phyloP scores from a whole-genome alignment of 2,329 filamentous ascomycete genomes.

The Calonectria honghensis region DNA sequence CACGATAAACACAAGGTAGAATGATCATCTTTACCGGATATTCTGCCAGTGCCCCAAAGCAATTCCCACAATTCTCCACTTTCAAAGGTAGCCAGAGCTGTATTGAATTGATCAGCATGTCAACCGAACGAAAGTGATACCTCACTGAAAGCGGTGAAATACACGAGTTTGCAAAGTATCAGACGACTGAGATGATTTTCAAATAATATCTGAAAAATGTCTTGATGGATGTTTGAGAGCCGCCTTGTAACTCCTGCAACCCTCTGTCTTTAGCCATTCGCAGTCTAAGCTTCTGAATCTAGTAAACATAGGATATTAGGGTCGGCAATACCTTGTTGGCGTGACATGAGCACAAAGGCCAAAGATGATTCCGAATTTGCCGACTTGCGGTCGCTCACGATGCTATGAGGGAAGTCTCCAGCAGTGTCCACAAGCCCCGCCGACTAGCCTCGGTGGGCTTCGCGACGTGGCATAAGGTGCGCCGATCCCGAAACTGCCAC shows the following conservation, averaged over 20 bases:
- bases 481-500: constrained; percentile 1
- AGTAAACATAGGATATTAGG: background rate
- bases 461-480: background rate
- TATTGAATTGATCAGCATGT: background rate
- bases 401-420: background rate
- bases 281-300: background rate
- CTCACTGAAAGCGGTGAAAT: background rate
- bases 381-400: background rate
- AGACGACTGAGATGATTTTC: background rate
- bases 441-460: background rate
- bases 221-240: background rate
- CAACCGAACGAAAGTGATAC: background rate
- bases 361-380: background rate
- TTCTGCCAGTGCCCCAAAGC: background rate
- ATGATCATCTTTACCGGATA: background rate
- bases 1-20: background rate
- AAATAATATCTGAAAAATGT: background rate
- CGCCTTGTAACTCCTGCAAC: too few species aligned
- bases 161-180: background rate
- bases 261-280: background rate
- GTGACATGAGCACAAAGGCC: background rate
- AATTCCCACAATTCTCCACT: background rate
- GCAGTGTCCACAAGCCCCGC: background rate
- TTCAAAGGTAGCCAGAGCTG: background rate
- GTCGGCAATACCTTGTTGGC: background rate